phyloP scores from a whole-genome alignment of 306 rosid genomes.

The Fragaria vesca region DNA sequence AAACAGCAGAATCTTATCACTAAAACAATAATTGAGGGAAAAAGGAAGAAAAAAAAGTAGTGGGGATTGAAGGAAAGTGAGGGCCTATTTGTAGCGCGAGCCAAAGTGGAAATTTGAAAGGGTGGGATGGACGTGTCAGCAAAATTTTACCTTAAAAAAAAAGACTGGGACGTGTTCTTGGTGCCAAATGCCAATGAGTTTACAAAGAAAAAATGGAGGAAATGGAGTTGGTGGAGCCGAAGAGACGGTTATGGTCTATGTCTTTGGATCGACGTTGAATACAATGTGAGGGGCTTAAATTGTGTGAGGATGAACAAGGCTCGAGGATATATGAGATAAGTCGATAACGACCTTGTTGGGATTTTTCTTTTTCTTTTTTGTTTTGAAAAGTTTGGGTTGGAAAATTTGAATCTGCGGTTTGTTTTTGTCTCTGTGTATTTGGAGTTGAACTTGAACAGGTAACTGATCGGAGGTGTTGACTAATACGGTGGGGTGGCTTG shows the following conservation, averaged over 20 bases:
- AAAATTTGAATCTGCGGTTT: background rate
- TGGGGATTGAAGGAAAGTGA: background rate
- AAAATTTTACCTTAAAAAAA: conserved; percentile 5
- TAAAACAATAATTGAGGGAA: conserved; percentile 9
- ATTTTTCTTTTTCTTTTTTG: background rate
- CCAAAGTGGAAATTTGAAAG: background rate
- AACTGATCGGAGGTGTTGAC: background rate
- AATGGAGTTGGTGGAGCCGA: conserved; percentile 2
- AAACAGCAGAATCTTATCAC: conserved; percentile 21
- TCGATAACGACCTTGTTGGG: background rate
- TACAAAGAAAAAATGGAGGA: background rate
- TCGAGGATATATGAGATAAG: background rate
- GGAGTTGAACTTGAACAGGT: background rate
- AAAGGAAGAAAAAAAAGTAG: background rate
- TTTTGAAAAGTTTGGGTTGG: background rate
- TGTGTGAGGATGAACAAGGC: background rate
- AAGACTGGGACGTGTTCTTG: background rate
- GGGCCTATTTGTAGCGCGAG: background rate
- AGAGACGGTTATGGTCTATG: conserved; percentile 8
- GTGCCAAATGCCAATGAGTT: background rate
- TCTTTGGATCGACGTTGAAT: background rate
- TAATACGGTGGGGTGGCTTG: background rate
- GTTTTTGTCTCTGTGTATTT: background rate
- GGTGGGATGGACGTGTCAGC: conserved; percentile 5
- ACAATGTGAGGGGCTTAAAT: background rate